Evolutionary conservation across 805 yeast genomes (phyloP).

Genomic region (Blastobotrys terrestris): DNA sequence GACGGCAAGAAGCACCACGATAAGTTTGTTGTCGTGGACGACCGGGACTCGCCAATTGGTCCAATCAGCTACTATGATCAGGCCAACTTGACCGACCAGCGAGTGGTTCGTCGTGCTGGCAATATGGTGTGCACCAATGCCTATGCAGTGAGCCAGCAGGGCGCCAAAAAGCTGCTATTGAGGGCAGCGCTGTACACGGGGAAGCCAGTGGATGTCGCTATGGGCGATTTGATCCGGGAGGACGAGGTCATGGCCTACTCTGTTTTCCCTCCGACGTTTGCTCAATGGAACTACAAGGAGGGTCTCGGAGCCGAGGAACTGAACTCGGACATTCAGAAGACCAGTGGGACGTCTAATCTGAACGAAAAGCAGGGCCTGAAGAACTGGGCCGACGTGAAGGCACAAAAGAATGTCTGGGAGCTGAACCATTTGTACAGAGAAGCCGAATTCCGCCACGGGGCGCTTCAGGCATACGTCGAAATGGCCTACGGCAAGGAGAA

Average conservation of each 20-base stretch:
- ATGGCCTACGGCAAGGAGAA: background rate
- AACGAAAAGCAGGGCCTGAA: background rate
- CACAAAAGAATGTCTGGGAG: background rate
- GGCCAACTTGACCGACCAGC: conserved; percentile 1
- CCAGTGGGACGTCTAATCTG: background rate
- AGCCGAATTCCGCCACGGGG: background rate
- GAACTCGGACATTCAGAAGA: conserved; percentile 8
- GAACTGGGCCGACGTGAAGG: background rate
- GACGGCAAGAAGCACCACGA: conserved; percentile 2
- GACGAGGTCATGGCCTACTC: conserved; percentile 8
- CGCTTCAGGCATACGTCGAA: background rate
- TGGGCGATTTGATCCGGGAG: conserved; percentile 3
- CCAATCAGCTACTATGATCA: conserved; percentile 5
- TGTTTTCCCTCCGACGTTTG: conserved; percentile 10
- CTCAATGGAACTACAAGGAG: conserved; percentile 10
- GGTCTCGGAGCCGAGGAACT: conserved; percentile 10
- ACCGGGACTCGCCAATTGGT: conserved; percentile 6
- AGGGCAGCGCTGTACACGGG: conserved; percentile 9
- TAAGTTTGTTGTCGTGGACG: conserved; percentile 2
- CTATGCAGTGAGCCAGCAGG: conserved; percentile 8
- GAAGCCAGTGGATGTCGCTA: conserved; percentile 11
- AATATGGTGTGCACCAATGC: conserved; percentile 12
- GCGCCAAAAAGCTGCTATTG: conserved; percentile 13
- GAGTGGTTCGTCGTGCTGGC: conserved; percentile 9
- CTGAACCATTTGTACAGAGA: background rate